These are phyloP conservation scores for Oryza coarctata DNA, from an alignment of 176 grass and related monocot species.

Conservation along the genomic window DNA sequence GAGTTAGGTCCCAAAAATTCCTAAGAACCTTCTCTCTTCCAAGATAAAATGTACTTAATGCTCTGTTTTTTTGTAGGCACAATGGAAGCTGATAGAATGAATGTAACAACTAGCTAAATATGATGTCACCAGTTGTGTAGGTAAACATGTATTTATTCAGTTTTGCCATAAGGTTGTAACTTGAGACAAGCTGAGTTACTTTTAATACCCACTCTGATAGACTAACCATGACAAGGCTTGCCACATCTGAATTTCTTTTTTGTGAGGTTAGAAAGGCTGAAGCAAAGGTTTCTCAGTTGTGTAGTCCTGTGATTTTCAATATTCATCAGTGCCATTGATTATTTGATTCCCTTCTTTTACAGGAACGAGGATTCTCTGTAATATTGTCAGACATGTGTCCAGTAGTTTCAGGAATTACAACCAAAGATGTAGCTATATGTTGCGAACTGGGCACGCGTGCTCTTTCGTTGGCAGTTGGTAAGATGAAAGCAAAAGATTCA, in stretches of 20 bases:
- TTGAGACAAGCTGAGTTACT: background rate
- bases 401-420: constrained; percentile 80
- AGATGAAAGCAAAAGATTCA: constrained; percentile 42
- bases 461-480: constrained; percentile 77
- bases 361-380: constrained; percentile 81
- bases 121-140: background rate
- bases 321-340: background rate
- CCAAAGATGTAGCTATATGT: constrained; percentile 83
- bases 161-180: background rate
- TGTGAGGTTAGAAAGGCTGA: background rate
- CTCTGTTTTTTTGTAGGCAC: background rate
- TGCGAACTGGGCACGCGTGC: constrained; percentile 68
- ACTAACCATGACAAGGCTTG: background rate
- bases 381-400: constrained; percentile 94
- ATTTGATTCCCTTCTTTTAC: constrained; percentile 13
- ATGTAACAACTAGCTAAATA: background rate
- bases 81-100: background rate
- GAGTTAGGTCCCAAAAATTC: background rate
- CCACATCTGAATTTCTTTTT: background rate
- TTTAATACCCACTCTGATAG: background rate
- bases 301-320: background rate
- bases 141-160: background rate
- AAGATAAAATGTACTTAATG: background rate
- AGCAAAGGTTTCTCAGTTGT: background rate
- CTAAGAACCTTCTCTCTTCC: background rate